Percentiles rank a stretch among this genome's conserved stretches.
Conservation (phyloP, 257 asterid genomes). For the Coffea canephora region DNA sequence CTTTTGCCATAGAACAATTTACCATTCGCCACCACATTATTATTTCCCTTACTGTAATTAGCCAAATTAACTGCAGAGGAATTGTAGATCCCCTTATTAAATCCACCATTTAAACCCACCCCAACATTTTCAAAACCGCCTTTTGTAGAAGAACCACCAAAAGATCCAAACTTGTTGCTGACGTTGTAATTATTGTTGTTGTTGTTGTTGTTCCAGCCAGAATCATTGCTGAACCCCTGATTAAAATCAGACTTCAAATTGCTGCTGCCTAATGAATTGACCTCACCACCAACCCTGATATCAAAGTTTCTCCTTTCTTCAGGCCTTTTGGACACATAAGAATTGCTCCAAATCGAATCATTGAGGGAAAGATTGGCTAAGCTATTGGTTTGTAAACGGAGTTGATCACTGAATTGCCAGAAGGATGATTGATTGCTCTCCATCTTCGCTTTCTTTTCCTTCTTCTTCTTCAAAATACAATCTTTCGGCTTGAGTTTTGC, state of each 20-base stretch:
- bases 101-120: slow-evolving; percentile 78
- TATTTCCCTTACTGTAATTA: slow-evolving; percentile 41
- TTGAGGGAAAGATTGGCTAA: slow-evolving; percentile 69
- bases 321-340: slow-evolving; percentile 51
- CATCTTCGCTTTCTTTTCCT: slow-evolving; percentile 28
- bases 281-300: slow-evolving; percentile 56
- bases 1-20: slow-evolving; percentile 37
- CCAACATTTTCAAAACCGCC: slow-evolving; percentile 18
- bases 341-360: slow-evolving; percentile 91
- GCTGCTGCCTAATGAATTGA: slow-evolving; percentile 4
- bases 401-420: slow-evolving; percentile 93
- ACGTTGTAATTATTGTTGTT: neutral
- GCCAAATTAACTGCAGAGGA: slow-evolving; percentile 38
- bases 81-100: slow-evolving; percentile 72
- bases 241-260: slow-evolving; percentile 15
- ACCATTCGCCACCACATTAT: slow-evolving; percentile 40
- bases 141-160: slow-evolving; percentile 6
- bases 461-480: neutral
- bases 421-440: slow-evolving; percentile 74
- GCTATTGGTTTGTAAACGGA: slow-evolving; percentile 62
- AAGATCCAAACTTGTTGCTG: slow-evolving; percentile 30
- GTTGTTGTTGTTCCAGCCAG: slow-evolving; percentile 44
- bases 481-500: neutral
- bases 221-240: slow-evolving; percentile 32
- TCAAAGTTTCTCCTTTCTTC: slow-evolving; percentile 82